These are phyloP conservation scores for Magnolia officinalis DNA, from an alignment of 164 flowering plant species.

Conservation along the genomic window DNA sequence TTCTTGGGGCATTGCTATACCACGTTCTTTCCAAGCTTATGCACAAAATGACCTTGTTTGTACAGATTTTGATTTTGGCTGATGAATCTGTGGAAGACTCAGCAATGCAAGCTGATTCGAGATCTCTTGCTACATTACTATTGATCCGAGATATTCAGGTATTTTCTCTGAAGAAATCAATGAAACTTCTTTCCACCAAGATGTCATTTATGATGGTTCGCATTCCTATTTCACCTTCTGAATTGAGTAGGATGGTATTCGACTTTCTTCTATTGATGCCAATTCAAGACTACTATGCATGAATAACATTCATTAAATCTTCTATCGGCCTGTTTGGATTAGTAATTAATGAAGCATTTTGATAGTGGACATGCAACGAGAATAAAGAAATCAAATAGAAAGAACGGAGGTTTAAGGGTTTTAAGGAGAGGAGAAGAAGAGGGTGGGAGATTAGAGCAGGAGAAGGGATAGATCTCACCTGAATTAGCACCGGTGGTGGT, in stretches of 20 bases:
- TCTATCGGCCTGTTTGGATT: too few species aligned
- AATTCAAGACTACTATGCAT: background rate
- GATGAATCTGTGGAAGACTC: slow-evolving; percentile 92
- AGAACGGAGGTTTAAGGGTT: too few species aligned
- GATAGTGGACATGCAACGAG: too few species aligned
- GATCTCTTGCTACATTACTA: slow-evolving; percentile 81
- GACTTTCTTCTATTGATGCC: background rate
- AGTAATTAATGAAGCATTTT: too few species aligned
- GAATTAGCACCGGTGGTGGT: too few species aligned
- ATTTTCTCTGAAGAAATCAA: slow-evolving; percentile 5
- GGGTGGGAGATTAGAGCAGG: too few species aligned
- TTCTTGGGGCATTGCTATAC: background rate
- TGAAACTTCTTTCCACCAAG: background rate
- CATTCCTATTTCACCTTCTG: background rate
- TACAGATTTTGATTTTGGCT: slow-evolving; percentile 81
- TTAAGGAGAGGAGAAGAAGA: too few species aligned
- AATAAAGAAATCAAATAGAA: too few species aligned
- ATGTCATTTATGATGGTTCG: background rate
- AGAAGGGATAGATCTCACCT: too few species aligned
- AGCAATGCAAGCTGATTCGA: slow-evolving; percentile 87
- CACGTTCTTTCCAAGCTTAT: background rate
- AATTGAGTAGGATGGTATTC: background rate
- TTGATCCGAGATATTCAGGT: slow-evolving; percentile 91
- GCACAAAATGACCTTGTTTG: background rate
- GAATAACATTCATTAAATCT: background rate